Evolutionary conservation across 108 stramenopile species (phyloP).

Genomic region (Pseudonitzschia pungens): DNA sequence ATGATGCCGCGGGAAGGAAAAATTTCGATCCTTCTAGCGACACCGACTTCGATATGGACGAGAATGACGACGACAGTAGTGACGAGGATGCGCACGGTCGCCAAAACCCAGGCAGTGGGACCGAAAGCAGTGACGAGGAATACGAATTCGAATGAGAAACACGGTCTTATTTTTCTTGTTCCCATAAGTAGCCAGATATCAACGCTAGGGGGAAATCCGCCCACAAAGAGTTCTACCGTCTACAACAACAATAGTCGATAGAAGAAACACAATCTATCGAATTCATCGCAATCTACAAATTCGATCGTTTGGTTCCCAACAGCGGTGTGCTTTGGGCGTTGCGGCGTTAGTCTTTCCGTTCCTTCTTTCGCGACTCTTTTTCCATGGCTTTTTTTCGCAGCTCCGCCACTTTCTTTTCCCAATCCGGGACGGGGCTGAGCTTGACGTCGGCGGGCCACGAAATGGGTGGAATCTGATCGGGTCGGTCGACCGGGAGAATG

Average conservation of each 20-base stretch:
- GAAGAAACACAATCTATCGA: too few relatives aligned
- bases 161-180: too few relatives aligned
- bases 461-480: conserved; percentile 65
- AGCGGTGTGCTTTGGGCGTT: too few relatives aligned
- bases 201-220: too few relatives aligned
- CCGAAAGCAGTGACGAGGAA: conserved; percentile 25
- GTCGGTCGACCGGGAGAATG: conserved; percentile 62
- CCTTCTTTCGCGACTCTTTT: background rate
- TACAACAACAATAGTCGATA: too few relatives aligned
- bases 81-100: background rate
- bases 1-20: background rate
- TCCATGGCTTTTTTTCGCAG: background rate
- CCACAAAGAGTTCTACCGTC: too few relatives aligned
- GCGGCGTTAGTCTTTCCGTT: too few relatives aligned
- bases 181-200: too few relatives aligned
- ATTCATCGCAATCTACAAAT: too few relatives aligned
- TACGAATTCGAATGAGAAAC: conserved; percentile 26
- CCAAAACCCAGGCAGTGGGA: background rate
- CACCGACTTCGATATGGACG: conserved; percentile 1
- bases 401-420: conserved; percentile 28
- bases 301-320: too few relatives aligned
- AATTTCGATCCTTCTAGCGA: conserved; percentile 7
- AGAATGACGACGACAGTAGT: conserved; percentile 16
- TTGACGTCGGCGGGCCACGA: conserved; percentile 64
- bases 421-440: conserved; percentile 36